Evolutionary conservation across 108 stramenopile genomes (phyloP).

Genomic region (Nitzschia sp.): DNA sequence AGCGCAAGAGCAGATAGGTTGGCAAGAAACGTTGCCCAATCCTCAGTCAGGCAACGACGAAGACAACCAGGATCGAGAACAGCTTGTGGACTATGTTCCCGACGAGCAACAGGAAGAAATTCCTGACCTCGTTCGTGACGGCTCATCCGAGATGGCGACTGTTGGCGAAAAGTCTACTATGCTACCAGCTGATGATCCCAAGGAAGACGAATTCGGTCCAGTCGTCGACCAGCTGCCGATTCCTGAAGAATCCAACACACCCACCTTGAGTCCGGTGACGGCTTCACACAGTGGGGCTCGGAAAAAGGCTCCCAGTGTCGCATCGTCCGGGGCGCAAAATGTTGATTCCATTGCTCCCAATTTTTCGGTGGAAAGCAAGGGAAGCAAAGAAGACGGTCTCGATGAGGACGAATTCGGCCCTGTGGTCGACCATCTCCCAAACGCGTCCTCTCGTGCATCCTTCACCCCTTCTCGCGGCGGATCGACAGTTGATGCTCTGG

Average conservation of each 20-base stretch:
- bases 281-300: neutral
- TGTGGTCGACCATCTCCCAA: slow-evolving; percentile 53
- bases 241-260: neutral
- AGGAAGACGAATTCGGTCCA: slow-evolving; percentile 54
- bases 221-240: slow-evolving; percentile 46
- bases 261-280: neutral
- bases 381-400: slow-evolving; percentile 29
- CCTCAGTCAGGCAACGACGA: slow-evolving; percentile 52
- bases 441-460: slow-evolving; percentile 18
- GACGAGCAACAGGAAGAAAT: slow-evolving; percentile 18
- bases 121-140: slow-evolving; percentile 26
- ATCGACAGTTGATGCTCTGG: slow-evolving; percentile 55
- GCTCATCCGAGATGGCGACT: slow-evolving; percentile 46
- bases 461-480: slow-evolving; percentile 50
- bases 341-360: slow-evolving; percentile 26
- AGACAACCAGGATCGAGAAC: slow-evolving; percentile 16
- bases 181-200: slow-evolving; percentile 37
- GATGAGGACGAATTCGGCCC: slow-evolving; percentile 53
- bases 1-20: slow-evolving; percentile 32
- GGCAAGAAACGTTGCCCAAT: slow-evolving; percentile 40
- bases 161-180: slow-evolving; percentile 40
- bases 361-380: slow-evolving; percentile 21
- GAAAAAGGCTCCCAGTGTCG: neutral
- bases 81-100: slow-evolving; percentile 36
- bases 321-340: slow-evolving; percentile 6